A percentile compares a stretch with the other conserved stretches of the same genome.
These are phyloP conservation scores for Moniliella sp. DNA, from an alignment of 1,284 basidiomycete species.

Conservation along the genomic window DNA sequence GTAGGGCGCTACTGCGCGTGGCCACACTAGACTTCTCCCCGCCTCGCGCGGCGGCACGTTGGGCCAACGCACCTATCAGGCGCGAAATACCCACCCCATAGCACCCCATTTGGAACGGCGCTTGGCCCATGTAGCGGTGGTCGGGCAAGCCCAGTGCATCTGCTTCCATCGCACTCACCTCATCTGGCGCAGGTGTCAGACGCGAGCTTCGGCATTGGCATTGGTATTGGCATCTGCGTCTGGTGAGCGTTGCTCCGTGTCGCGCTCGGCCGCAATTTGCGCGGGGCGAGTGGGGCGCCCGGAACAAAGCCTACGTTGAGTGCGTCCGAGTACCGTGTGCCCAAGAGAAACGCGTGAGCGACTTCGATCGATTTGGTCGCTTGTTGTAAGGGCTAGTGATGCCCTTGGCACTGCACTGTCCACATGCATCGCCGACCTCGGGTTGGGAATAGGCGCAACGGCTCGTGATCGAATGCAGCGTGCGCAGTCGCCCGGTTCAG, in stretches of 20 bases:
- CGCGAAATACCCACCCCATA: constrained; percentile 34
- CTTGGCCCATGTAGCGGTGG: neutral
- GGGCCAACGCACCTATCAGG: constrained; percentile 30
- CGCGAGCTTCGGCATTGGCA: no score
- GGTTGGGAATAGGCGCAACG: constrained; percentile 8
- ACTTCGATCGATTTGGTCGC: constrained; percentile 30
- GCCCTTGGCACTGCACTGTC: constrained; percentile 2
- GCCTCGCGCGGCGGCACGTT: constrained; percentile 3
- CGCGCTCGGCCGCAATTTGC: no score
- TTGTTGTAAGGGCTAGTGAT: constrained; percentile 6
- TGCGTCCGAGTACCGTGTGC: constrained; percentile 26
- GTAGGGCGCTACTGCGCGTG: constrained; percentile 17
- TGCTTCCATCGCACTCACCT: no score
- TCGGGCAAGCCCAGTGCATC: neutral
- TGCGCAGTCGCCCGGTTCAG: no score
- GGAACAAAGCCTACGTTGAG: constrained; percentile 14
- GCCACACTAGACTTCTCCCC: constrained; percentile 19
- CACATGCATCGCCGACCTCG: constrained; percentile 17
- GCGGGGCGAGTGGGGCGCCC: constrained; percentile 1
- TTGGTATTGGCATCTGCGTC: neutral
- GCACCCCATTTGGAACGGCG: constrained; percentile 34
- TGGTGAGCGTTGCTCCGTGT: no score
- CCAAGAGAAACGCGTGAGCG: constrained; percentile 34
- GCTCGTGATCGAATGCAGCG: constrained; percentile 5
- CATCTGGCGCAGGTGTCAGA: neutral